These are phyloP conservation scores for Clavispora fructus DNA, from an alignment of 805 yeast species.

Conservation along the genomic window DNA sequence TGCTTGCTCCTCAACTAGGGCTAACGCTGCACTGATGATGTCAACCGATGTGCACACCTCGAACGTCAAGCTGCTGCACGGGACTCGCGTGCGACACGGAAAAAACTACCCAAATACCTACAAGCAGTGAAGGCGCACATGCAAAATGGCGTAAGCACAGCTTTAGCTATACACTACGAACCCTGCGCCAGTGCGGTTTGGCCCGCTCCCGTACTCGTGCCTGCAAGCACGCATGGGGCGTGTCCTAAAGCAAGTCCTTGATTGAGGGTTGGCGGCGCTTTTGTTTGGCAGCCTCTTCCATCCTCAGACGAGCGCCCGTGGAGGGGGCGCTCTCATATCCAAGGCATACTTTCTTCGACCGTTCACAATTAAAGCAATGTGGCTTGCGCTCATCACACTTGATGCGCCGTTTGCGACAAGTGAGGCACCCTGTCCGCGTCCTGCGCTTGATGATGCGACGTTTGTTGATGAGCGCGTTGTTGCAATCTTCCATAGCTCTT, in stretches of 20 bases:
- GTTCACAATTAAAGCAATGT: constrained; percentile 61
- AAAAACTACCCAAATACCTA: background rate
- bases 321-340: constrained; percentile 46
- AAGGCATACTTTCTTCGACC: constrained; percentile 58
- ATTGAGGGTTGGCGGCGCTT: constrained; percentile 4
- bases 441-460: constrained; percentile 50
- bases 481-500: constrained; percentile 11
- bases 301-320: constrained; percentile 1
- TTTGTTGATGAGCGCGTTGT: constrained; percentile 29
- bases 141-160: background rate
- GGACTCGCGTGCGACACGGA: no score
- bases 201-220: no score
- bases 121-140: background rate
- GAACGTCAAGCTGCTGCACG: no score
- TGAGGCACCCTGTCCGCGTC: constrained; percentile 71
- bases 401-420: constrained; percentile 66
- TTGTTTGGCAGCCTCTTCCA: background rate
- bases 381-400: constrained; percentile 77
- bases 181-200: no score
- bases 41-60: background rate
- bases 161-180: background rate
- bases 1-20: background rate
- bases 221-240: no score
- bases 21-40: background rate
- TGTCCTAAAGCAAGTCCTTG: constrained; percentile 6